phyloP scores from a whole-genome alignment of 208 protist species.

The Trypanosoma boissoni region DNA sequence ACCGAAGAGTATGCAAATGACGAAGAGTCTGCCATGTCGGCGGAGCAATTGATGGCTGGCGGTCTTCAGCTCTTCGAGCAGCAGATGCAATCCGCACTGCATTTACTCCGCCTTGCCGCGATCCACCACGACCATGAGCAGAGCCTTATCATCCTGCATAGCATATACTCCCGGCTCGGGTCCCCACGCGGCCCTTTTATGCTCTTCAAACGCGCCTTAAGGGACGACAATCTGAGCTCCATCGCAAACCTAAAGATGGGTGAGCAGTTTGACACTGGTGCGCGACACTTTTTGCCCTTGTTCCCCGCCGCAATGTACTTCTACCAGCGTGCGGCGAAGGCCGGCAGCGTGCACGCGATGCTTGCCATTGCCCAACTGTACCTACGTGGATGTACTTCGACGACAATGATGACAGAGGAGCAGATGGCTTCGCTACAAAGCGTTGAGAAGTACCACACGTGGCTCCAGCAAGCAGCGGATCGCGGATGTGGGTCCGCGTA shows the following conservation, averaged over 20 bases:
- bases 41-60: slow-evolving; percentile 63
- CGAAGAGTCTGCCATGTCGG: slow-evolving; percentile 61
- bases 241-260: slow-evolving; percentile 70
- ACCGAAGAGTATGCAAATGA: slow-evolving; percentile 71
- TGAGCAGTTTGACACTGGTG: slow-evolving; percentile 84
- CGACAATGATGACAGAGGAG: slow-evolving; percentile 69
- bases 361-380: slow-evolving; percentile 81
- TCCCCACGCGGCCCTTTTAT: slow-evolving; percentile 68
- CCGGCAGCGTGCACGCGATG: slow-evolving; percentile 83
- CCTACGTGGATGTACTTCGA: slow-evolving; percentile 63
- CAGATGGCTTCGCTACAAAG: slow-evolving; percentile 60
- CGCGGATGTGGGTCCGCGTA: slow-evolving; percentile 83
- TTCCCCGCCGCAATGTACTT: slow-evolving; percentile 88
- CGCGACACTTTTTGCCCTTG: slow-evolving; percentile 76
- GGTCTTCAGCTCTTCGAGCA: slow-evolving; percentile 68
- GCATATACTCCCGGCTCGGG: slow-evolving; percentile 75
- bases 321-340: slow-evolving; percentile 84
- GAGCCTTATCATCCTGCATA: slow-evolving; percentile 74
- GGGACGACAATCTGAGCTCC: slow-evolving; percentile 61
- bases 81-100: slow-evolving; percentile 61
- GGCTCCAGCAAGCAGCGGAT: slow-evolving; percentile 79
- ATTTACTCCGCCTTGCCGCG: slow-evolving; percentile 86
- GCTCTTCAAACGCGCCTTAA: slow-evolving; percentile 71
- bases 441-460: slow-evolving; percentile 76
- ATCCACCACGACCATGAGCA: slow-evolving; percentile 86